These are phyloP conservation scores for Ogataea henricii DNA, from an alignment of 805 yeast genomes.

Conservation along the genomic window DNA sequence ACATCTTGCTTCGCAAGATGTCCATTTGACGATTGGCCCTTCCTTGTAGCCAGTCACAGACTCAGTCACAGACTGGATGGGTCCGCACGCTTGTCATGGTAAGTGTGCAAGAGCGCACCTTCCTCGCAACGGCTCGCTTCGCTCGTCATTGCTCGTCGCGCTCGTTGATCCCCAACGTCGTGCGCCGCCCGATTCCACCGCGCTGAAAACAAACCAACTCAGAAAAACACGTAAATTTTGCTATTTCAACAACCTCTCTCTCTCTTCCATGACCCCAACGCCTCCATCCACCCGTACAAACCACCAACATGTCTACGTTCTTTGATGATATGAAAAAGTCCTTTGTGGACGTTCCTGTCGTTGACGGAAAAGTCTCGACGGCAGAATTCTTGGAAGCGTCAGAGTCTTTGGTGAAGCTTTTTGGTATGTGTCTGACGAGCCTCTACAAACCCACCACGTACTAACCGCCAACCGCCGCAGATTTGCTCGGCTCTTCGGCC, in stretches of 20 bases:
- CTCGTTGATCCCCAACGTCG: conserved; percentile 6
- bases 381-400: conserved; percentile 79
- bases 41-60: too few relatives aligned
- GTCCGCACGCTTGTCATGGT: too few relatives aligned
- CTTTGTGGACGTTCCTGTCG: conserved; percentile 72
- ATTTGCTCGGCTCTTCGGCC: conserved; percentile 81
- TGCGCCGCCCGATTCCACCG: conserved; percentile 8
- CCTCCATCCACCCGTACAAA: too few relatives aligned
- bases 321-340: conserved; percentile 77
- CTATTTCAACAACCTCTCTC: neutral
- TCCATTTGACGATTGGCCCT: too few relatives aligned
- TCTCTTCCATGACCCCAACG: neutral
- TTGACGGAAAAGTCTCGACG: conserved; percentile 67
- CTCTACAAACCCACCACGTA: too few relatives aligned
- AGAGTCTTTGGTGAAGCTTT: conserved; percentile 78
- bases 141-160: neutral
- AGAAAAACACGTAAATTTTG: conserved; percentile 16
- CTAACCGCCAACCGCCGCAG: conserved; percentile 26
- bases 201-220: neutral
- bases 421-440: too few relatives aligned
- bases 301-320: conserved; percentile 63
- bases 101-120: too few relatives aligned
- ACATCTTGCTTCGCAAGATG: neutral
- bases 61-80: too few relatives aligned
- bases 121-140: neutral